Percentiles rank a stretch among this genome's conserved stretches.
phyloP scores from a whole-genome alignment of 2,329 filamentous ascomycete genomes.

The Aspergillus sp. region DNA sequence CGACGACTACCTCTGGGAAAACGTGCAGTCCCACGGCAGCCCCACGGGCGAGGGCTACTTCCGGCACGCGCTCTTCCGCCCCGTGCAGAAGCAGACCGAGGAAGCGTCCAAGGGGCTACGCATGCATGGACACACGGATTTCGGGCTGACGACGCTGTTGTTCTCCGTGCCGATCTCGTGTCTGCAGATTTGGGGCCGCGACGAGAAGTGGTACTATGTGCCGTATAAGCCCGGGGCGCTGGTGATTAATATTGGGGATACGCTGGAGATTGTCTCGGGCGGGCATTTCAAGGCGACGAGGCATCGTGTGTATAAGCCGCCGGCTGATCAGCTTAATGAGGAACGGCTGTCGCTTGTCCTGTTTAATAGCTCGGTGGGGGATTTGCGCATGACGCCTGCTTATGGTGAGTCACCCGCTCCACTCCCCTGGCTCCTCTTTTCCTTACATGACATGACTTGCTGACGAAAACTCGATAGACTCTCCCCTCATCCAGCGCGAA shows the following conservation, averaged over 20 bases:
- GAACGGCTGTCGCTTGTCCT: constrained; percentile 43
- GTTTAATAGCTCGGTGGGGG: constrained; percentile 53
- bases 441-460: not conserved
- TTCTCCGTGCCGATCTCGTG: constrained; percentile 55
- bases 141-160: constrained; percentile 52
- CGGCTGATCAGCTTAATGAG: constrained; percentile 40
- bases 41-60: constrained; percentile 53
- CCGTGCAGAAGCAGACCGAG: constrained; percentile 38
- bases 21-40: constrained; percentile 50
- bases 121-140: constrained; percentile 56
- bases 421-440: not conserved
- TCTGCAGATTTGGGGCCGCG: constrained; percentile 52
- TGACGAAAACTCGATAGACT: constrained; percentile 25
- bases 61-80: constrained; percentile 52
- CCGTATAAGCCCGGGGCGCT: constrained; percentile 49
- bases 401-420: constrained; percentile 22
- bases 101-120: constrained; percentile 43
- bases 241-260: constrained; percentile 56
- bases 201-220: constrained; percentile 55
- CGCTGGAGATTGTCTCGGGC: constrained; percentile 51
- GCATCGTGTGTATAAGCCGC: constrained; percentile 50
- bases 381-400: constrained; percentile 50
- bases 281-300: constrained; percentile 54
- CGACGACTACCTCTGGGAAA: constrained; percentile 51
- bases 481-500: constrained; percentile 47